A percentile compares a stretch with the other conserved stretches of the same genome.
phyloP scores from a whole-genome alignment of 2,329 filamentous ascomycete species.

The Torrubiellomyces zombiae region DNA sequence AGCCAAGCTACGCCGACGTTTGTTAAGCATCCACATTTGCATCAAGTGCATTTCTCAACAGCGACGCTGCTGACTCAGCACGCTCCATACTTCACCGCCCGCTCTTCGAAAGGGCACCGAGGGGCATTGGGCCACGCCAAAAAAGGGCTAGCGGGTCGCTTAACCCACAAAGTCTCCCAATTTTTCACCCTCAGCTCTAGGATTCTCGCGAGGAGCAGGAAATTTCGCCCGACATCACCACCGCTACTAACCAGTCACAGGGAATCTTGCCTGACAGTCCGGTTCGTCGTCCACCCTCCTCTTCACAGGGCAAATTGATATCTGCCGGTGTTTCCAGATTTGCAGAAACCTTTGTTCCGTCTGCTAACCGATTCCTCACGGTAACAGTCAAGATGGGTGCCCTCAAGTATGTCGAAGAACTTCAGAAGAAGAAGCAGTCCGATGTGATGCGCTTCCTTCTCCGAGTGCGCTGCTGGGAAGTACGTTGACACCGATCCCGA shows the following conservation, averaged over 20 bases:
- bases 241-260: conserved; percentile 21
- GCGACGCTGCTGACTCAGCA: conserved; percentile 13
- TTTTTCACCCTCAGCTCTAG: conserved; percentile 20
- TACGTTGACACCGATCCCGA: conserved; percentile 40
- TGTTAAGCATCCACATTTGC: no score
- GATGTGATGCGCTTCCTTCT: conserved; percentile 99
- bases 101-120: conserved; percentile 11
- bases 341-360: conserved; percentile 2
- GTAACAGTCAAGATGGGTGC: conserved; percentile 83
- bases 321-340: not conserved
- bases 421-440: conserved; percentile 99
- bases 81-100: not conserved
- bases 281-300: conserved; percentile 15
- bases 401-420: conserved; percentile 99
- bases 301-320: conserved; percentile 2
- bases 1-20: no score
- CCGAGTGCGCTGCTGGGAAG: conserved; percentile 99
- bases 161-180: conserved; percentile 23
- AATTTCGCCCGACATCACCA: conserved; percentile 15
- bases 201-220: conserved; percentile 11
- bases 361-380: conserved; percentile 16
- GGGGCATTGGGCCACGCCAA: conserved; percentile 13
- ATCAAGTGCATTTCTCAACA: no score
- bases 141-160: conserved; percentile 16
- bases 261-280: conserved; percentile 18